Evolutionary conservation across 306 rosid genomes (phyloP).

Genomic region (Gleditsia sinensis): DNA sequence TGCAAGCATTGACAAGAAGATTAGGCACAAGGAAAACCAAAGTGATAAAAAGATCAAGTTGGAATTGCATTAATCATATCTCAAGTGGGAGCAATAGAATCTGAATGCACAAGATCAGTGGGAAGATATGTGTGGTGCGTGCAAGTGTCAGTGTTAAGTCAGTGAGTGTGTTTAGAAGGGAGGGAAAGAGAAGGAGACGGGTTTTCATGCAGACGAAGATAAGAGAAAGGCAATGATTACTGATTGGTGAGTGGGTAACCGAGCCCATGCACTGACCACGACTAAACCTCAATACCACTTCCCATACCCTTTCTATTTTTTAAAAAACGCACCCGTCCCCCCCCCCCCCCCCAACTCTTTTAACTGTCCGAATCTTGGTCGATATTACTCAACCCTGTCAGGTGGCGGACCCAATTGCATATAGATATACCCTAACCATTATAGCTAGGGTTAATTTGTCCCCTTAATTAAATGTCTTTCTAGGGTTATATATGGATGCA

Average conservation of each 20-base stretch:
- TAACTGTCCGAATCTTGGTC: conserved; percentile 48
- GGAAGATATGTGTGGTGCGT: neutral
- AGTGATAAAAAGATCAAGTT: no score
- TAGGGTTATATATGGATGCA: conserved; percentile 6
- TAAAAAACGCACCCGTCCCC: no score
- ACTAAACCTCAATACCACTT: conserved; percentile 56
- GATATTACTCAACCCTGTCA: conserved; percentile 11
- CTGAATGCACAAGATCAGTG: no score
- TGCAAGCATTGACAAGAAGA: no score
- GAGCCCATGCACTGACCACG: conserved; percentile 67
- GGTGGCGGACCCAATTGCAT: no score
- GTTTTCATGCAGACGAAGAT: conserved; percentile 46
- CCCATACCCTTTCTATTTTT: conserved; percentile 42
- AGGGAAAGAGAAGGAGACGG: conserved; percentile 30
- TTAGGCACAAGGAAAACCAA: no score
- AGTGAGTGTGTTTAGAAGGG: conserved; percentile 40
- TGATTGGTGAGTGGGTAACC: conserved; percentile 38
- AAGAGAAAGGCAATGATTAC: conserved; percentile 52
- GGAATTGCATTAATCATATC: no score
- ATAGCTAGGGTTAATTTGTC: no score
- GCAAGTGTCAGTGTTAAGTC: conserved; percentile 44
- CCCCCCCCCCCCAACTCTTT: neutral
- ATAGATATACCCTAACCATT: no score
- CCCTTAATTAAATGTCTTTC: neutral
- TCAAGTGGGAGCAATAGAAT: no score